Evolutionary conservation across 1,284 basidiomycete genomes (phyloP).

Genomic region (Lentinula novae-zelandiae): DNA sequence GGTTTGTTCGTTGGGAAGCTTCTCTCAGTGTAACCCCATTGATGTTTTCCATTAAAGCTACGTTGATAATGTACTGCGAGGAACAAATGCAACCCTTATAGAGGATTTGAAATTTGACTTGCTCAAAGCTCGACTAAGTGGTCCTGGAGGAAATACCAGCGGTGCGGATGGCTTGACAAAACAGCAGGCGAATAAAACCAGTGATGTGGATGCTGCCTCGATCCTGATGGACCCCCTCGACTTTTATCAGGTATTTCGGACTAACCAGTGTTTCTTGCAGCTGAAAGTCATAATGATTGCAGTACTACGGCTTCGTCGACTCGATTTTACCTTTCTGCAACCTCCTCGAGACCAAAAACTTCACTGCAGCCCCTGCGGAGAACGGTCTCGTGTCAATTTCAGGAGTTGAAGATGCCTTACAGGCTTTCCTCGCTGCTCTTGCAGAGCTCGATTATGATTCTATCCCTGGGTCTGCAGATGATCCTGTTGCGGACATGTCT

Average conservation of each 20-base stretch:
- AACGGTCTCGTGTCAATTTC: slow-evolving; percentile 31
- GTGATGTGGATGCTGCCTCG: slow-evolving; percentile 35
- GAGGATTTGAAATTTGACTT: slow-evolving; percentile 39
- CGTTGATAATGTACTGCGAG: slow-evolving; percentile 37
- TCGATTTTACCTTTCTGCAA: slow-evolving; percentile 47
- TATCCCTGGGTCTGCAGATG: slow-evolving; percentile 35
- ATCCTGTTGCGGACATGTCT: slow-evolving; percentile 38
- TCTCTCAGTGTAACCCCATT: background rate
- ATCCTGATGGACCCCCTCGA: slow-evolving; percentile 46
- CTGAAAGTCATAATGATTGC: background rate
- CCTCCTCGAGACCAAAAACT: slow-evolving; percentile 41
- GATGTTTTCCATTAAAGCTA: slow-evolving; percentile 20
- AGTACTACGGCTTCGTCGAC: slow-evolving; percentile 45
- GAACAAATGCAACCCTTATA: slow-evolving; percentile 27
- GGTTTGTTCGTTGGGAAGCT: background rate
- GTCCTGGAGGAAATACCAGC: slow-evolving; percentile 37
- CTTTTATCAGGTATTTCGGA: slow-evolving; percentile 41
- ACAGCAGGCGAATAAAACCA: slow-evolving; percentile 30
- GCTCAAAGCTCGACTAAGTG: slow-evolving; percentile 36
- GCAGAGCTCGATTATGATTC: slow-evolving; percentile 43
- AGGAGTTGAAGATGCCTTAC: slow-evolving; percentile 32
- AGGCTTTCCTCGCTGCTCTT: slow-evolving; percentile 38
- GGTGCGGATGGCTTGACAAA: slow-evolving; percentile 31
- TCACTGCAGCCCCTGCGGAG: slow-evolving; percentile 33
- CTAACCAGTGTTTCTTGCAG: background rate